phyloP scores from a whole-genome alignment of 2,329 filamentous ascomycete genomes.

The Plectosphaerella cucumerina region DNA sequence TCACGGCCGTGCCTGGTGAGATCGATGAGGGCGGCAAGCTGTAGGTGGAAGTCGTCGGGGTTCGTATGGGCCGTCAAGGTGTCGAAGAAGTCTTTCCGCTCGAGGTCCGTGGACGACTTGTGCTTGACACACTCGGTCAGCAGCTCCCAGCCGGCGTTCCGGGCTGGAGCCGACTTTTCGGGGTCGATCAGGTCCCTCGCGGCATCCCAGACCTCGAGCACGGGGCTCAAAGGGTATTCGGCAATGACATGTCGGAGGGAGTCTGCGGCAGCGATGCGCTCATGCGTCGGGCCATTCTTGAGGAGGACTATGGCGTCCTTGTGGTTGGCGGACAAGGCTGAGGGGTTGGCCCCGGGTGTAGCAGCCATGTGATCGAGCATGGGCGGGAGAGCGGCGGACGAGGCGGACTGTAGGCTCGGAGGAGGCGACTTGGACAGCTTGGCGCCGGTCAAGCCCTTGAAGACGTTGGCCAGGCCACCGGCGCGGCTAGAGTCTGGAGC shows the following conservation, averaged over 20 bases:
- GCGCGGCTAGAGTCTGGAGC: constrained; percentile 51
- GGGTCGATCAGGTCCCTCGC: constrained; percentile 61
- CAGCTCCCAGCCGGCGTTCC: constrained; percentile 61
- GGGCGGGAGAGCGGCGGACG: constrained; percentile 31
- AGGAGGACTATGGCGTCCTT: constrained; percentile 51
- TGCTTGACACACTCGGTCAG: constrained; percentile 63
- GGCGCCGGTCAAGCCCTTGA: constrained; percentile 56
- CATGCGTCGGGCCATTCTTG: constrained; percentile 44
- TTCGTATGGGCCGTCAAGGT: constrained; percentile 53
- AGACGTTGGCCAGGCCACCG: constrained; percentile 58
- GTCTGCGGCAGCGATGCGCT: constrained; percentile 54
- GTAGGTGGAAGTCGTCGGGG: constrained; percentile 61
- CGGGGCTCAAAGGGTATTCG: constrained; percentile 55
- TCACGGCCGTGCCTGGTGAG: constrained; percentile 59
- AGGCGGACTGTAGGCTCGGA: constrained; percentile 34
- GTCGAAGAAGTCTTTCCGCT: constrained; percentile 62
- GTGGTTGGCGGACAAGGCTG: constrained; percentile 45
- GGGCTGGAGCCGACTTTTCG: constrained; percentile 46
- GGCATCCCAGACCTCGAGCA: constrained; percentile 62
- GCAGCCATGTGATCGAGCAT: constrained; percentile 37
- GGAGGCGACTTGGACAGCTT: constrained; percentile 49
- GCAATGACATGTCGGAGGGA: constrained; percentile 52
- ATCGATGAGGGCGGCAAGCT: constrained; percentile 59
- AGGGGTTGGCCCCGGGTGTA: constrained; percentile 29
- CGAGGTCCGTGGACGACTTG: constrained; percentile 58